These are phyloP conservation scores for Penicillium bialowiezense DNA, from an alignment of 495 filamentous ascomycete genomes.

Conservation along the genomic window DNA sequence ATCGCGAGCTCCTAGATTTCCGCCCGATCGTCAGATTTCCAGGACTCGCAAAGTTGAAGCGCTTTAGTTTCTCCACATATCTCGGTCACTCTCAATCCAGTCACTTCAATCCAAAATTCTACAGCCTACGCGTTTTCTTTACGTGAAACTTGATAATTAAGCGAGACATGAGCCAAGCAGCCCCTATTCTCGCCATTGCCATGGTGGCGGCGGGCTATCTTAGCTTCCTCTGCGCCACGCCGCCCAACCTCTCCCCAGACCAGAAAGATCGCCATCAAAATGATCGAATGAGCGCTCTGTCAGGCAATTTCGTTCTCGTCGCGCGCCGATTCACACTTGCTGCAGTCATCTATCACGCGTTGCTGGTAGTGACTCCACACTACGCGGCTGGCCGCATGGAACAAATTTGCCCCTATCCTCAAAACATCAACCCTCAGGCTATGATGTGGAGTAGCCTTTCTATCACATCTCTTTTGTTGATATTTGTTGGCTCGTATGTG, in stretches of 20 bases:
- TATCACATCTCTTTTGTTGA: slow-evolving; percentile 18
- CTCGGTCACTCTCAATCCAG: no score
- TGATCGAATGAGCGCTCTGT: slow-evolving; percentile 15
- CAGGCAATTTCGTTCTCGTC: slow-evolving; percentile 4
- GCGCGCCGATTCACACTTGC: slow-evolving; percentile 4
- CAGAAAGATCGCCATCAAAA: slow-evolving; percentile 9
- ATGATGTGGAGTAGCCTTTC: slow-evolving; percentile 29
- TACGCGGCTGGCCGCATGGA: slow-evolving; percentile 6
- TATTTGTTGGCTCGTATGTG: slow-evolving; percentile 31
- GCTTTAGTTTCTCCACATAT: no score
- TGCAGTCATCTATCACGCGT: slow-evolving; percentile 25
- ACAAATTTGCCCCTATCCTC: slow-evolving; percentile 11
- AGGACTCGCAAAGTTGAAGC: no score
- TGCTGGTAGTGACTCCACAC: slow-evolving; percentile 19
- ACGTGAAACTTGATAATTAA: no score
- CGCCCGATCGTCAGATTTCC: no score
- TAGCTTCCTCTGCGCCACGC: slow-evolving; percentile 14
- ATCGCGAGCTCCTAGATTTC: no score
- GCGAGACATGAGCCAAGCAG: slow-evolving; percentile 2
- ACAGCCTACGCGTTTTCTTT: no score
- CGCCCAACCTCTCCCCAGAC: slow-evolving; percentile 17
- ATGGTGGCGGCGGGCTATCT: slow-evolving; percentile 19
- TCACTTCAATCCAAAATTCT: no score
- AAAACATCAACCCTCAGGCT: slow-evolving; percentile 22
- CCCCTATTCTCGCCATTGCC: slow-evolving; percentile 13